A percentile compares a stretch with the other conserved stretches of the same genome.
Conservation (phyloP, 768 basidiomycete species). For the Phlegmacium glaucopus region DNA sequence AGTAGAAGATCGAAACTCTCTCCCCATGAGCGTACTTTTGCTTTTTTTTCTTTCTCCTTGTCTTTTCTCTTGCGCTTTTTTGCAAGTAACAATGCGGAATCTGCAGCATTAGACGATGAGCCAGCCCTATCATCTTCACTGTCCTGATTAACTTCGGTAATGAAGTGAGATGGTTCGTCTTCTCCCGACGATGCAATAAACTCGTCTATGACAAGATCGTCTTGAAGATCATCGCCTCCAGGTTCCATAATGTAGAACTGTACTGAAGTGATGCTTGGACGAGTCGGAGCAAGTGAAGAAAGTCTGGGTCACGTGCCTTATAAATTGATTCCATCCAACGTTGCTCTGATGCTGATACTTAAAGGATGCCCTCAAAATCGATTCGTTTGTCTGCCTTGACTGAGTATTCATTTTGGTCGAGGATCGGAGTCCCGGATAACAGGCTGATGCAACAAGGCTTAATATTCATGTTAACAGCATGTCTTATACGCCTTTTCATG, state of each 20-base stretch:
- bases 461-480: slow-evolving; percentile 23
- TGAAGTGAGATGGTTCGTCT: slow-evolving; percentile 32
- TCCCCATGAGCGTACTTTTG: slow-evolving; percentile 45
- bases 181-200: slow-evolving; percentile 61
- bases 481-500: slow-evolving; percentile 21
- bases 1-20: not conserved
- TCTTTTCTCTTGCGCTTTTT: slow-evolving; percentile 75
- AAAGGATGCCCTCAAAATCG: not conserved
- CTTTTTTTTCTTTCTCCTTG: slow-evolving; percentile 70
- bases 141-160: slow-evolving; percentile 26
- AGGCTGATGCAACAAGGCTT: not conserved
- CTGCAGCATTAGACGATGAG: slow-evolving; percentile 12
- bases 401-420: no score
- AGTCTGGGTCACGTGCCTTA: not conserved
- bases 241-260: slow-evolving; percentile 25
- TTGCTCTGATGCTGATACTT: no score
- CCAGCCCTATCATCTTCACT: slow-evolving; percentile 23
- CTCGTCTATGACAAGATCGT: slow-evolving; percentile 75
- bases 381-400: slow-evolving; percentile 3
- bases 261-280: not conserved
- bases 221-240: slow-evolving; percentile 78
- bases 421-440: not conserved
- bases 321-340: slow-evolving; percentile 1
- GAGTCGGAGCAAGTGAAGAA: not conserved
- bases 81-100: slow-evolving; percentile 12